A percentile compares a stretch with the other conserved stretches of the same genome.
Evolutionary conservation across 2,329 filamentous ascomycete genomes (phyloP).

Genomic region (Hansfordia pulvinata): DNA sequence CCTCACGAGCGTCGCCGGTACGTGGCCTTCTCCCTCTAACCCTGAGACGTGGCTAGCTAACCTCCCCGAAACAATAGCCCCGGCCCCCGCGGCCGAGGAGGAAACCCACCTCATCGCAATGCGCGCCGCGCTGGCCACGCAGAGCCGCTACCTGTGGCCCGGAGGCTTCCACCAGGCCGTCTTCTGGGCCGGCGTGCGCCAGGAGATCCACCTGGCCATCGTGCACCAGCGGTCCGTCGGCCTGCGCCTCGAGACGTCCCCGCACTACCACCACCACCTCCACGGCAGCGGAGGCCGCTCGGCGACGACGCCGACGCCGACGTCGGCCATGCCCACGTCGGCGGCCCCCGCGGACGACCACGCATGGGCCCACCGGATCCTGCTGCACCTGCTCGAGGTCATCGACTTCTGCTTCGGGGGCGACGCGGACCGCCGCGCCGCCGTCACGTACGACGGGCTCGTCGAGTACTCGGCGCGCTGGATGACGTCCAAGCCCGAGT

Average conservation of each 20-base stretch:
- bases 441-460: slow-evolving; percentile 8
- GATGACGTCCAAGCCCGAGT: slow-evolving; percentile 10
- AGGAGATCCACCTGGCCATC: slow-evolving; percentile 9
- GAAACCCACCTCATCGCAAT: background rate
- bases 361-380: slow-evolving; percentile 10
- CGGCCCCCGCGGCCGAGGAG: background rate
- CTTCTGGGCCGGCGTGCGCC: slow-evolving; percentile 6
- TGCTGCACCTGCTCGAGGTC: slow-evolving; percentile 10
- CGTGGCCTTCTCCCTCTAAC: background rate
- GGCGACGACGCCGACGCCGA: background rate
- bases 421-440: slow-evolving; percentile 5
- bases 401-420: slow-evolving; percentile 13
- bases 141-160: background rate
- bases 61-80: no score
- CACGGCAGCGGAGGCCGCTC: slow-evolving; percentile 1
- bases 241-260: slow-evolving; percentile 1
- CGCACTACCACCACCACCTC: background rate
- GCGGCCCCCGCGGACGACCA: slow-evolving; percentile 6
- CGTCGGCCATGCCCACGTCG: background rate
- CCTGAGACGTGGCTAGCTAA: no score
- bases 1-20: background rate
- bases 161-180: slow-evolving; percentile 2
- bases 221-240: slow-evolving; percentile 7
- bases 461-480: slow-evolving; percentile 9
- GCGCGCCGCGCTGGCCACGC: background rate